Percentiles rank a stretch among this genome's conserved stretches.
Conservation (phyloP, 116 monocot genomes). For the Zostera marina region DNA sequence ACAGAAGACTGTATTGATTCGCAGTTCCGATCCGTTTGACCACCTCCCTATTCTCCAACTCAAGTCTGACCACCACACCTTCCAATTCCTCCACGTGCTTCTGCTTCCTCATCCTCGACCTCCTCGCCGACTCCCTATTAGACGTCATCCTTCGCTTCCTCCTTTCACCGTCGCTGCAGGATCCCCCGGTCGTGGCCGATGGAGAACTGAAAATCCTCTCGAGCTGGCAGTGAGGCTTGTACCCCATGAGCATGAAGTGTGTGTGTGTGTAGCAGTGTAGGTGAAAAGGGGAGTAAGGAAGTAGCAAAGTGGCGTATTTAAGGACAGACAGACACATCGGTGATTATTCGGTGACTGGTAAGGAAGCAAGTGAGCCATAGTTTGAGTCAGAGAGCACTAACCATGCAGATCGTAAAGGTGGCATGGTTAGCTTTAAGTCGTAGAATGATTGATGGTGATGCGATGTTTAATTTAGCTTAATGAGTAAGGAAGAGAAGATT, state of each 20-base stretch:
- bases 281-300: slow-evolving; percentile 1
- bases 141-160: slow-evolving; percentile 29
- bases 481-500: slow-evolving; percentile 1
- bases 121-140: slow-evolving; percentile 43
- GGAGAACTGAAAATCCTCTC: neutral
- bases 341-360: neutral
- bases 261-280: no score
- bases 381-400: slow-evolving; percentile 4
- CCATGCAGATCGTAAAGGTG: no score
- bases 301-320: slow-evolving; percentile 3
- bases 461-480: neutral
- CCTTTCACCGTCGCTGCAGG: slow-evolving; percentile 11
- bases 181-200: neutral
- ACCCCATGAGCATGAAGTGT: neutral
- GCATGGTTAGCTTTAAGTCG: no score
- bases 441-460: no score
- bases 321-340: neutral
- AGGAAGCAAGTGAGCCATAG: neutral
- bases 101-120: slow-evolving; percentile 42
- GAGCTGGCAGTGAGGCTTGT: neutral
- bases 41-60: slow-evolving; percentile 18
- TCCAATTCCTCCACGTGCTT: slow-evolving; percentile 23
- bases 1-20: slow-evolving; percentile 5
- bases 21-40: slow-evolving; percentile 11
- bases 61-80: slow-evolving; percentile 7